Evolutionary conservation across 2,329 filamentous ascomycete species (phyloP).

Genomic region (Myriangium duriaei): DNA sequence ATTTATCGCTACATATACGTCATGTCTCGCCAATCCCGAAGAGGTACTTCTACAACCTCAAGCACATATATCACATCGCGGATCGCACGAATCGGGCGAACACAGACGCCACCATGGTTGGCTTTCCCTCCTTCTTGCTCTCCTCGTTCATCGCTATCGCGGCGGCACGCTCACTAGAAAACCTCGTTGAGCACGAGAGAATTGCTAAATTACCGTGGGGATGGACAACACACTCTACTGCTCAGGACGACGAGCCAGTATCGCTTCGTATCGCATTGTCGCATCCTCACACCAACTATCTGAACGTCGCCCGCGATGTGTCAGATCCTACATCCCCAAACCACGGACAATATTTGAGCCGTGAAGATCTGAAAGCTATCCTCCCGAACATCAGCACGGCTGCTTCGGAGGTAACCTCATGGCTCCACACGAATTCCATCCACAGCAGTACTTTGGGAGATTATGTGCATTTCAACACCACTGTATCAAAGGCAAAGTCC

Average conservation of each 20-base stretch:
- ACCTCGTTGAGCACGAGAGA: conserved; percentile 3
- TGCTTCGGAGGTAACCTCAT: neutral
- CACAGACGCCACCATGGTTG: too few species aligned
- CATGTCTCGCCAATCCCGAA: too few species aligned
- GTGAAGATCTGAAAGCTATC: conserved; percentile 1
- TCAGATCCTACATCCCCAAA: conserved; percentile 7
- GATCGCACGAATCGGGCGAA: too few species aligned
- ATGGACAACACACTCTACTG: neutral
- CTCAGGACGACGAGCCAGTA: conserved; percentile 3
- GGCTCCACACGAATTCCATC: neutral
- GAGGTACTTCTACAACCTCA: too few species aligned
- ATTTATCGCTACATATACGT: too few species aligned
- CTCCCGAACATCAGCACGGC: neutral
- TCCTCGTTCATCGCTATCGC: neutral
- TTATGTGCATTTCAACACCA: conserved; percentile 4
- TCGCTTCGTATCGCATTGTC: conserved; percentile 9
- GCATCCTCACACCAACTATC: conserved; percentile 8
- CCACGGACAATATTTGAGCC: conserved; percentile 5
- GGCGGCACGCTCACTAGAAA: neutral
- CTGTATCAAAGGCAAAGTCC: neutral
- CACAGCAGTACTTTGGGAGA: neutral
- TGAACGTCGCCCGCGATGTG: conserved; percentile 10
- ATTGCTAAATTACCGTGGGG: neutral
- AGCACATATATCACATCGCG: too few species aligned
- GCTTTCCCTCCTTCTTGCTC: too few species aligned